Conservation (phyloP, 805 yeast species). For the Grigorovia jiainica region DNA sequence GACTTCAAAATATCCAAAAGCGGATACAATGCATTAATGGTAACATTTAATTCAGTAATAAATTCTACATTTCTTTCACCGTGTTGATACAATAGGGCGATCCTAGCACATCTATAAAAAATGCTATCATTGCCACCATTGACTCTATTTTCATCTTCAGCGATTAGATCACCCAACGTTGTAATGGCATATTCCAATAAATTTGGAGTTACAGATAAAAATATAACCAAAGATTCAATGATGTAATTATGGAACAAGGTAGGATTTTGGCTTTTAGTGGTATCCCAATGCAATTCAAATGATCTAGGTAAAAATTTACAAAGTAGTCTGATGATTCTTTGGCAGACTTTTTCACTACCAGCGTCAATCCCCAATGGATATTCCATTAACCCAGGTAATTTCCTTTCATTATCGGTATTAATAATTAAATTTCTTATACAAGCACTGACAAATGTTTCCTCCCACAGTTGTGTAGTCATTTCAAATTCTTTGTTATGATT, state of each 20-base stretch:
- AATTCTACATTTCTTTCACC: conserved; percentile 19
- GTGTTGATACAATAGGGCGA: conserved; percentile 17
- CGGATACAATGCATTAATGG: conserved; percentile 14
- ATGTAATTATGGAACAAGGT: conserved; percentile 39
- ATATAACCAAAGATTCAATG: conserved; percentile 37
- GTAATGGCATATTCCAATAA: conserved; percentile 15
- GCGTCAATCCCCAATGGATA: conserved; percentile 33
- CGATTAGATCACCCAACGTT: conserved; percentile 9
- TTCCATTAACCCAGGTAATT: conserved; percentile 50
- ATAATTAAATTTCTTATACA: conserved; percentile 46
- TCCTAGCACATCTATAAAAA: conserved; percentile 18
- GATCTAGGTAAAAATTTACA: conserved; percentile 41
- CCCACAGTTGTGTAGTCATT: conserved; percentile 40
- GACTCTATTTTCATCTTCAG: conserved; percentile 7
- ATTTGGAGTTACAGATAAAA: conserved; percentile 16
- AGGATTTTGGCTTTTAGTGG: conserved; percentile 23
- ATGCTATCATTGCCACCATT: conserved; percentile 15
- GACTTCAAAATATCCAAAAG: conserved; percentile 11
- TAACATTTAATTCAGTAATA: conserved; percentile 13
- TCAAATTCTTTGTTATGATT: conserved; percentile 22
- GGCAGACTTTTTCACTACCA: conserved; percentile 14
- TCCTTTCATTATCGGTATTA: conserved; percentile 44
- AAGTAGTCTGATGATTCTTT: conserved; percentile 31
- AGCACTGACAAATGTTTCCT: conserved; percentile 49
- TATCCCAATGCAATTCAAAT: conserved; percentile 35